phyloP scores from a whole-genome alignment of 495 filamentous ascomycete species.

The Darksidea phi region DNA sequence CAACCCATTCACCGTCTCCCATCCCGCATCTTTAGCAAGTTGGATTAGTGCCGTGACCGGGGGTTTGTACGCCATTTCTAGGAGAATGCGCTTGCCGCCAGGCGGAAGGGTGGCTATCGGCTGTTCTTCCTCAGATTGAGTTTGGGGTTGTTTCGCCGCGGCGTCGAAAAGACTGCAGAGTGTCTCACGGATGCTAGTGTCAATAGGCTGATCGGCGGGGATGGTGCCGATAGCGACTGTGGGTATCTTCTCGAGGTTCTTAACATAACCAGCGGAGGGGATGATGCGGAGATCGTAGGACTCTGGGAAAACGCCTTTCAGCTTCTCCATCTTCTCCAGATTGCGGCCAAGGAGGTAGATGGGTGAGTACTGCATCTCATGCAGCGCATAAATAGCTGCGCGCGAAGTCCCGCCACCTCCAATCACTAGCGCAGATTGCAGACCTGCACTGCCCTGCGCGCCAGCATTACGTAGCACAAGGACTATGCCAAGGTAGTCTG shows the following conservation, averaged over 20 bases:
- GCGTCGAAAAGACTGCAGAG: slow-evolving; percentile 63
- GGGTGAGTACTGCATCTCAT: slow-evolving; percentile 75
- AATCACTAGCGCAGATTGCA: slow-evolving; percentile 66
- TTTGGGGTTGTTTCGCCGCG: slow-evolving; percentile 30
- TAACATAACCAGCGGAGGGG: slow-evolving; percentile 51
- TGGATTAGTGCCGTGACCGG: slow-evolving; percentile 79
- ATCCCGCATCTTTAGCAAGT: slow-evolving; percentile 76
- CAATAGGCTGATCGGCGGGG: slow-evolving; percentile 84
- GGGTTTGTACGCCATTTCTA: slow-evolving; percentile 98
- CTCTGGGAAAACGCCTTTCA: slow-evolving; percentile 70
- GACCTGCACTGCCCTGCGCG: slow-evolving; percentile 46
- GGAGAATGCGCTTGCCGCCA: slow-evolving; percentile 56
- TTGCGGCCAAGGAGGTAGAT: slow-evolving; percentile 85
- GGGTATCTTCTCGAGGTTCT: slow-evolving; percentile 54
- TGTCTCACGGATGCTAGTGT: slow-evolving; percentile 65
- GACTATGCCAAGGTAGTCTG: slow-evolving; percentile 93
- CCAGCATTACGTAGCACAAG: slow-evolving; percentile 74
- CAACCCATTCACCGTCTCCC: slow-evolving; percentile 80
- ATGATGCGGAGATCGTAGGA: slow-evolving; percentile 72
- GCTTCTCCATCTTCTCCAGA: slow-evolving; percentile 60
- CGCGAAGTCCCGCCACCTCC: slow-evolving; percentile 90
- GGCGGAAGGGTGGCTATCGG: slow-evolving; percentile 19
- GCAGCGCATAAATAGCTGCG: slow-evolving; percentile 85
- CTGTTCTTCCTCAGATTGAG: slow-evolving; percentile 29
- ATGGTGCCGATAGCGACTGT: slow-evolving; percentile 83